phyloP scores from a whole-genome alignment of 257 asterid species.

The Gentiana straminea region DNA sequence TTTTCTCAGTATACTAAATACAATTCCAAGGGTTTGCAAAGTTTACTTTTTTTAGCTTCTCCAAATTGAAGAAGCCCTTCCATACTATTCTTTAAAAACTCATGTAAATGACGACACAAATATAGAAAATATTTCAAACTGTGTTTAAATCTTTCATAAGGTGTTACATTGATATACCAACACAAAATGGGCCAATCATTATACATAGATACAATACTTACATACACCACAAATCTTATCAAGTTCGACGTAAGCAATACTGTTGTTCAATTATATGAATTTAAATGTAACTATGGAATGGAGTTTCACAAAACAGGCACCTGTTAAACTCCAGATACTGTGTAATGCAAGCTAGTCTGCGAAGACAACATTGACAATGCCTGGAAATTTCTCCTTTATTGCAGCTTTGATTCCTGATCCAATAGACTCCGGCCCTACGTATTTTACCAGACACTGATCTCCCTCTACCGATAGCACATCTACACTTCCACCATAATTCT shows the following conservation, averaged over 20 bases:
- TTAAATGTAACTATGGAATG: background rate
- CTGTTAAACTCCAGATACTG: background rate
- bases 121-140: too few species aligned
- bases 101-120: too few species aligned
- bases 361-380: conserved; percentile 53
- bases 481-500: conserved; percentile 79
- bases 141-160: too few species aligned
- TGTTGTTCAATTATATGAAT: background rate
- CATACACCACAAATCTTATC: background rate
- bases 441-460: conserved; percentile 57
- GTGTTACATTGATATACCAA: too few species aligned
- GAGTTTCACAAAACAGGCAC: background rate
- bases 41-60: too few species aligned
- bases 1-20: too few species aligned
- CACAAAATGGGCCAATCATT: too few species aligned
- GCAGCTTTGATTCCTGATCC: conserved; percentile 93
- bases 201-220: background rate
- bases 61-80: too few species aligned
- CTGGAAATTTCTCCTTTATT: conserved; percentile 84
- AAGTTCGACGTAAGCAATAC: background rate
- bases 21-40: too few species aligned
- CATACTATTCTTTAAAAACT: too few species aligned
- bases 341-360: conserved; percentile 23
- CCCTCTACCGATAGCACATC: conserved; percentile 55
- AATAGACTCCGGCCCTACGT: conserved; percentile 69